These are phyloP conservation scores for Pyrenochaeta sp. DNA, from an alignment of 2,329 filamentous ascomycete species.

Conservation along the genomic window DNA sequence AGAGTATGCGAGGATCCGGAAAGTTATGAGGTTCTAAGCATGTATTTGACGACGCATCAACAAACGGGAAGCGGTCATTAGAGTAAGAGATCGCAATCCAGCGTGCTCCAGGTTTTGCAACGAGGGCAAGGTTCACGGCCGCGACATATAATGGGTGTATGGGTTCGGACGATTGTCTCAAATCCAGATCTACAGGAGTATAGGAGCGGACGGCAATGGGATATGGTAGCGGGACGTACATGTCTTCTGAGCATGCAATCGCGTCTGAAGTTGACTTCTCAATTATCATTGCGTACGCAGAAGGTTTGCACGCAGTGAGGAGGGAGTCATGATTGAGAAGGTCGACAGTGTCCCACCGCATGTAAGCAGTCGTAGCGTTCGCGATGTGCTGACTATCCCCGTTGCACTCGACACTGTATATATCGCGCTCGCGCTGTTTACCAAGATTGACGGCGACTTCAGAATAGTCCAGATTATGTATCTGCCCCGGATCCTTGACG, in stretches of 20 bases:
- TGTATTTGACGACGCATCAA: conserved; percentile 13
- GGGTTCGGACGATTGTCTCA: conserved; percentile 16
- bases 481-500: conserved; percentile 38
- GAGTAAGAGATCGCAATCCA: conserved; percentile 55
- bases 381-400: neutral
- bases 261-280: conserved; percentile 52
- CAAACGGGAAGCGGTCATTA: conserved; percentile 50
- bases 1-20: conserved; percentile 49
- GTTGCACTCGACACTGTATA: conserved; percentile 16
- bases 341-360: conserved; percentile 47
- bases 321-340: conserved; percentile 47
- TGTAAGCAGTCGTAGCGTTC: conserved; percentile 9
- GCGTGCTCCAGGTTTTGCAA: conserved; percentile 46
- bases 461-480: conserved; percentile 53
- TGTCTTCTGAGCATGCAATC: conserved; percentile 48
- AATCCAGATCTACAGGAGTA: neutral
- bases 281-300: conserved; percentile 44
- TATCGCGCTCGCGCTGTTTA: conserved; percentile 37
- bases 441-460: conserved; percentile 46
- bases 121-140: conserved; percentile 51
- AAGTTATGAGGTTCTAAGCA: conserved; percentile 40
- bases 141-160: conserved; percentile 51
- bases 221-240: conserved; percentile 42
- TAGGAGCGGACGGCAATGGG: conserved; percentile 22
- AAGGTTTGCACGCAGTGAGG: conserved; percentile 27